Percentiles rank a stretch among this genome's conserved stretches.
phyloP scores from a whole-genome alignment of 2,329 filamentous ascomycete species.

The Monosporascus cannonballus region DNA sequence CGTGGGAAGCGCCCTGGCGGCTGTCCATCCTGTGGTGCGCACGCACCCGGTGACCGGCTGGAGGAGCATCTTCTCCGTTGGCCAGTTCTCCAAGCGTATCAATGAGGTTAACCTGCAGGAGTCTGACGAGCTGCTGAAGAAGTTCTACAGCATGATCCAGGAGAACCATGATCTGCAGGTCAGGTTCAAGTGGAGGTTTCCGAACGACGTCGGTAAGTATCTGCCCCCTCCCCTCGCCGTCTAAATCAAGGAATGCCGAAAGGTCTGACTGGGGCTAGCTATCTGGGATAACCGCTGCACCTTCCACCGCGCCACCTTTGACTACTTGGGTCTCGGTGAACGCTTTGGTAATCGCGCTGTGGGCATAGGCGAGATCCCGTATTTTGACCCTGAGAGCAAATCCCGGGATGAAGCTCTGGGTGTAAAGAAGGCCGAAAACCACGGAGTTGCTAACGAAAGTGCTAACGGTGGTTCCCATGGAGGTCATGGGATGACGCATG shows the following conservation, averaged over 20 bases:
- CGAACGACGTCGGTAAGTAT: constrained; percentile 33
- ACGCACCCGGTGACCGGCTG: constrained; percentile 59
- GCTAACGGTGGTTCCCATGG: no score
- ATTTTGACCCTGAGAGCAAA: constrained; percentile 35
- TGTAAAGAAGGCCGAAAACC: no score
- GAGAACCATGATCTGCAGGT: constrained; percentile 46
- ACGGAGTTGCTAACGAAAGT: no score
- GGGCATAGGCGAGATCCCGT: constrained; percentile 49
- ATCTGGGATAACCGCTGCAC: constrained; percentile 58
- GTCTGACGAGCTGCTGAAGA: constrained; percentile 34
- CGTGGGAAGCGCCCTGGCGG: constrained; percentile 37
- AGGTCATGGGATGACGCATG: no score
- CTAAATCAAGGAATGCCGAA: background rate
- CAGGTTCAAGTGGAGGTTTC: constrained; percentile 38
- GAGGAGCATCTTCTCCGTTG: constrained; percentile 42
- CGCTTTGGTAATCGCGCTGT: constrained; percentile 48
- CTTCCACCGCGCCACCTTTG: constrained; percentile 54
- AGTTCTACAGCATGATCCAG: constrained; percentile 34
- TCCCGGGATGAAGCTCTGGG: background rate
- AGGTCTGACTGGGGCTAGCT: constrained; percentile 22
- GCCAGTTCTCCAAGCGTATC: constrained; percentile 35
- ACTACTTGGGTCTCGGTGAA: constrained; percentile 46
- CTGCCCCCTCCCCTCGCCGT: constrained; percentile 1
- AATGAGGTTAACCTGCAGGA: constrained; percentile 38
- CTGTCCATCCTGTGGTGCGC: constrained; percentile 49